Conservation (phyloP, 1,284 basidiomycete species). For the Cystobasidiaceae sp. region DNA sequence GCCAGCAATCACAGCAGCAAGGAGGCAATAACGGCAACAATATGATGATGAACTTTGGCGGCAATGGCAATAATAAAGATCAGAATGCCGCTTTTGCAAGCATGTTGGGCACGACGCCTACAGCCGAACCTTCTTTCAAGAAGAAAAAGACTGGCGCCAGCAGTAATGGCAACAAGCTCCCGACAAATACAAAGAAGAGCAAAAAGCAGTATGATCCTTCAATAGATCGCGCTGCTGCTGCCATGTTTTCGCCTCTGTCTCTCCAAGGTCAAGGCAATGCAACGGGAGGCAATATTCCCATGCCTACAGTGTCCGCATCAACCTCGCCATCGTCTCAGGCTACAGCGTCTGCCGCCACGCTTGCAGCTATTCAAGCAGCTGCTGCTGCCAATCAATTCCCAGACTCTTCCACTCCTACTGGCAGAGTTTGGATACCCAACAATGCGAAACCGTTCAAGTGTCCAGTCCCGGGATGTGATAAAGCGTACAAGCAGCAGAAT, state of each 20-base stretch:
- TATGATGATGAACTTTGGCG: background rate
- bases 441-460: conserved; percentile 85
- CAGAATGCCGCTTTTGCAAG: too few relatives aligned
- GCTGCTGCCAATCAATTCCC: conserved; percentile 19
- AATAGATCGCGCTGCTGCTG: conserved; percentile 12
- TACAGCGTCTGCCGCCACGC: conserved; percentile 19
- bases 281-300: conserved; percentile 12
- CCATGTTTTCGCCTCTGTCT: conserved; percentile 25
- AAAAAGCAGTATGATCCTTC: conserved; percentile 2
- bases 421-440: conserved; percentile 35
- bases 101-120: conserved; percentile 17
- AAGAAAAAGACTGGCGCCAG: too few relatives aligned
- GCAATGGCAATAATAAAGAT: background rate
- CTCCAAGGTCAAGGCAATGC: background rate
- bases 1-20: background rate
- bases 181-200: background rate
- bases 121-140: conserved; percentile 14
- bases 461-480: conserved; percentile 94
- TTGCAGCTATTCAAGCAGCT: conserved; percentile 28
- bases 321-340: conserved; percentile 22
- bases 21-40: background rate
- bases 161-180: too few relatives aligned
- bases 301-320: conserved; percentile 21
- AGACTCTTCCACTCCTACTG: conserved; percentile 23
- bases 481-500: conserved; percentile 96